Evolutionary conservation across 2,329 filamentous ascomycete genomes (phyloP).

Genomic region (Exophiala xenobiotica): DNA sequence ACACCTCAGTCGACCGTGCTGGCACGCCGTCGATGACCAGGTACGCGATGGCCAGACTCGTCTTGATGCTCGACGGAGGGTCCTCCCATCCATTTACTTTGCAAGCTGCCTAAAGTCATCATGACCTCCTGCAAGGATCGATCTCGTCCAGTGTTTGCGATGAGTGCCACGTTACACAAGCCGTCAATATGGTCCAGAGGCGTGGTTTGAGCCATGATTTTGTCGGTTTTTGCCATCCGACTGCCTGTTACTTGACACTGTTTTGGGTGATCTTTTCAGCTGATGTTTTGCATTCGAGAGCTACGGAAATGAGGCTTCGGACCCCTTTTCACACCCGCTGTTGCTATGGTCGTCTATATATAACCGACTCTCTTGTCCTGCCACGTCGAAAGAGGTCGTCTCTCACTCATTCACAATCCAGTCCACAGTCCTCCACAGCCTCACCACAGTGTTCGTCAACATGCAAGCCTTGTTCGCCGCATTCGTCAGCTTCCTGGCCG

Average conservation of each 20-base stretch:
- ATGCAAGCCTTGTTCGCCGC: slow-evolving; percentile 14
- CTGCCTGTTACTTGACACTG: too few relatives aligned
- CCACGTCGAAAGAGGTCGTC: not conserved
- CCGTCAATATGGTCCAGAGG: not conserved
- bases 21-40: not conserved
- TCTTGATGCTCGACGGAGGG: not conserved
- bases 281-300: too few relatives aligned
- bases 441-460: too few relatives aligned
- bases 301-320: too few relatives aligned
- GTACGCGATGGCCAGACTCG: not conserved
- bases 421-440: too few relatives aligned
- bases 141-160: not conserved
- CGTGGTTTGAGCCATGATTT: not conserved
- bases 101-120: not conserved
- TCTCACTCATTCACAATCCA: not conserved
- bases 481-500: slow-evolving; percentile 1
- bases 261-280: too few relatives aligned
- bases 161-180: not conserved
- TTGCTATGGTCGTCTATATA: too few relatives aligned
- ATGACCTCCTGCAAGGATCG: not conserved
- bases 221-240: not conserved
- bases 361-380: too few relatives aligned
- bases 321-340: too few relatives aligned
- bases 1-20: not conserved
- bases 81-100: too few relatives aligned